Conservation (phyloP, 148 eudicot species). For the Pharnaceum exiguum region DNA sequence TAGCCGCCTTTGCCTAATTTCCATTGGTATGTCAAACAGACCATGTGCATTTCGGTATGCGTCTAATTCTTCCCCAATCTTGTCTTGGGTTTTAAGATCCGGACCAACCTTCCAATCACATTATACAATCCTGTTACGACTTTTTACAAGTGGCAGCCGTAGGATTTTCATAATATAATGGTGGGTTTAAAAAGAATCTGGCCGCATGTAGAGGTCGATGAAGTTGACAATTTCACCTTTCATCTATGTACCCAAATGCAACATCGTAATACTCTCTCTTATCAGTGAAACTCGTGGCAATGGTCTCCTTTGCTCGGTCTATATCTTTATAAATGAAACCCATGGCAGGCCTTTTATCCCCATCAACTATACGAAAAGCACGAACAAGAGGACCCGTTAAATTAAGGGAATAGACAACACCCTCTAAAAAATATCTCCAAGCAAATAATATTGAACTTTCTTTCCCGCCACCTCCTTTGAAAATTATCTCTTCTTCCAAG, state of each 20-base stretch:
- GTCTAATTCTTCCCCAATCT: neutral
- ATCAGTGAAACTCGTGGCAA: neutral
- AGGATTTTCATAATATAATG: neutral
- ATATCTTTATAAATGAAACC: slow-evolving; percentile 20
- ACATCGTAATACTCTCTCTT: neutral
- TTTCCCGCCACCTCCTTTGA: neutral
- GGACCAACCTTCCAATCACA: slow-evolving; percentile 3
- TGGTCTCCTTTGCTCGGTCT: slow-evolving; percentile 20
- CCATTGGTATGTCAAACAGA: slow-evolving; percentile 4
- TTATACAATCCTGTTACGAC: slow-evolving; percentile 4
- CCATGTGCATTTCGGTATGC: neutral
- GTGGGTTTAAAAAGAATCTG: neutral
- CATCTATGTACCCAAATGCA: neutral
- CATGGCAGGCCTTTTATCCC: slow-evolving; percentile 16
- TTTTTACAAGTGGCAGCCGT: neutral
- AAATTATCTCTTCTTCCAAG: slow-evolving; percentile 4
- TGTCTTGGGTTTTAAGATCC: slow-evolving; percentile 1
- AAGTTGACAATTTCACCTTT: slow-evolving; percentile 16
- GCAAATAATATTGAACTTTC: neutral
- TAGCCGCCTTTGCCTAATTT: neutral
- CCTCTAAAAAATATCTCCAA: slow-evolving; percentile 7
- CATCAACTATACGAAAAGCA: slow-evolving; percentile 19
- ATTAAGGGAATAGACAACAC: slow-evolving; percentile 6
- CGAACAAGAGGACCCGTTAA: slow-evolving; percentile 11
- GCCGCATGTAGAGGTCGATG: slow-evolving; percentile 4